A percentile compares a stretch with the other conserved stretches of the same genome.
phyloP scores from a whole-genome alignment of 805 yeast species.

The Yarrowia sp. region DNA sequence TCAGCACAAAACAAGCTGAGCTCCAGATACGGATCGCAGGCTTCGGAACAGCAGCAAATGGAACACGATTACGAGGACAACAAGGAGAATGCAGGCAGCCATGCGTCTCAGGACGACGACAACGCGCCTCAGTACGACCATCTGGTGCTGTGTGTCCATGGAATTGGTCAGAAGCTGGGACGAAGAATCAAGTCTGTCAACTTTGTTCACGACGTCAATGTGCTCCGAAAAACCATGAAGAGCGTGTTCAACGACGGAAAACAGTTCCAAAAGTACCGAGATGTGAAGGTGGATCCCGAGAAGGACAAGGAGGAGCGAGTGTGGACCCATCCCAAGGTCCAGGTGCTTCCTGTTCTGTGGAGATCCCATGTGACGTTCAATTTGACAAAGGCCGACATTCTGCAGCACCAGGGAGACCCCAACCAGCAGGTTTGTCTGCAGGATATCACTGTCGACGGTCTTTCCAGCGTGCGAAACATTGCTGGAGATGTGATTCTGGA shows the following conservation, averaged over 20 bases:
- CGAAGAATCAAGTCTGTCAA: slow-evolving; percentile 78
- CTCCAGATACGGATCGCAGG: slow-evolving; percentile 15
- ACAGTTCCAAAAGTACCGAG: slow-evolving; percentile 10
- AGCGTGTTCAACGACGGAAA: slow-evolving; percentile 34
- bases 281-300: slow-evolving; percentile 3
- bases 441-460: slow-evolving; percentile 77
- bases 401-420: slow-evolving; percentile 40
- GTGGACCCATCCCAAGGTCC: slow-evolving; percentile 49
- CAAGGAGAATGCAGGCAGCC: slow-evolving; percentile 29
- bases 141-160: slow-evolving; percentile 88
- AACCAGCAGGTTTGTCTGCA: slow-evolving; percentile 53
- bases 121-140: slow-evolving; percentile 58
- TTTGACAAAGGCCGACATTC: slow-evolving; percentile 39
- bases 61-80: slow-evolving; percentile 45
- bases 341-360: slow-evolving; percentile 92
- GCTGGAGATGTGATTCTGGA: slow-evolving; percentile 89
- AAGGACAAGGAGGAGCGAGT: background rate
- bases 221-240: slow-evolving; percentile 51
- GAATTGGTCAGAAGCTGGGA: slow-evolving; percentile 91
- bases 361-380: slow-evolving; percentile 61
- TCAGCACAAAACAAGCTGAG: background rate
- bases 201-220: slow-evolving; percentile 83
- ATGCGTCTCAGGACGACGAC: slow-evolving; percentile 14
- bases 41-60: slow-evolving; percentile 44
- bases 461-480: slow-evolving; percentile 71